Percentiles rank a stretch among this genome's conserved stretches.
Conservation (phyloP, 257 asterid species). For the Nicotiana obtusifolia region DNA sequence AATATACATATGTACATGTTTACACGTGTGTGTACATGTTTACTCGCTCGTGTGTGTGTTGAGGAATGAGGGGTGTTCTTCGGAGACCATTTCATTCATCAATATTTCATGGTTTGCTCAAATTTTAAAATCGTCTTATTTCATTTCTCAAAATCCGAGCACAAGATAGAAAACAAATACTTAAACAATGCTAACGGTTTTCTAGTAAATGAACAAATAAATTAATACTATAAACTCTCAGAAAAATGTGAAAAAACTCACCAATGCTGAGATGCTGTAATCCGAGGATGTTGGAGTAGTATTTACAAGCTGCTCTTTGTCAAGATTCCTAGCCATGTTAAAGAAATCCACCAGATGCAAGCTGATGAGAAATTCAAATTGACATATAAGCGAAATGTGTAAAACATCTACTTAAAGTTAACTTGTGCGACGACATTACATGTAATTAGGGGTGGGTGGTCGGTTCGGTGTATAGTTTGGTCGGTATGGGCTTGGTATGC, state of each 20-base stretch:
- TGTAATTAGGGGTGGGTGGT: background rate
- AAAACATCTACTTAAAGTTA: background rate
- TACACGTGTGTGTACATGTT: background rate
- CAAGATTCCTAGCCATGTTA: conserved; percentile 94
- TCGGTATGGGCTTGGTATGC: no score
- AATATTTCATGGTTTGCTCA: background rate
- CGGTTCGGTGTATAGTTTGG: no score
- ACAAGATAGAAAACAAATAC: background rate
- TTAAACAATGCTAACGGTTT: background rate
- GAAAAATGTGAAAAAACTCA: conserved; percentile 27
- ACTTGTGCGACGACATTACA: background rate
- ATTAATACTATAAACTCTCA: background rate
- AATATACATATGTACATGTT: background rate
- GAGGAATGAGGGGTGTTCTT: background rate
- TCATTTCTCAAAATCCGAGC: background rate
- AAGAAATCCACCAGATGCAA: conserved; percentile 80
- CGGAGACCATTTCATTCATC: background rate
- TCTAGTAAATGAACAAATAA: background rate
- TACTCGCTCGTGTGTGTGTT: background rate
- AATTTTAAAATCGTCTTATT: background rate
- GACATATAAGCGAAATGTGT: background rate
- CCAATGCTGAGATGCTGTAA: conserved; percentile 83
- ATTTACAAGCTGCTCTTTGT: conserved; percentile 81
- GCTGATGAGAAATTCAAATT: conserved; percentile 34
- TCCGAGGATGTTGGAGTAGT: conserved; percentile 65